Base-by-base conservation (phyloP, 176 grass and related monocot genomes). In the Oryza meyeriana region DNA sequence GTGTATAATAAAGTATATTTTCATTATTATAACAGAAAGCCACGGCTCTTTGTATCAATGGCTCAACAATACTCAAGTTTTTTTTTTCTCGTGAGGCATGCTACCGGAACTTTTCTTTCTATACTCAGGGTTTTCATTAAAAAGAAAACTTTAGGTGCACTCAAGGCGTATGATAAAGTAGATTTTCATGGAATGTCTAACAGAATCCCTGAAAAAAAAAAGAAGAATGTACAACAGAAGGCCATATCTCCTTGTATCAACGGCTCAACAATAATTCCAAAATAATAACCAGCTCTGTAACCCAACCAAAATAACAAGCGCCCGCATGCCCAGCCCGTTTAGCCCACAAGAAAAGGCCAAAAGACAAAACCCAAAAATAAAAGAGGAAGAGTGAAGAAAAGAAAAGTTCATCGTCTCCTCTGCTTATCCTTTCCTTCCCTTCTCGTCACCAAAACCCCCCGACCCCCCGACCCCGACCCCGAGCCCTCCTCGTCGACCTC, bases 351-450 rank as follows among this genome's bases (percentile, higher is more conserved):
- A 16, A 63, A 63, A 57, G 3, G 28, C 25, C 25, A 65, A 66
- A 74, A 9, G 38, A 42, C 12, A 55, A 58, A 50, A 66, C 1
- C 4, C 1, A 26, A 55, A 64, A 38, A 20, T 16, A 38, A 10
- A 2, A 41, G 2, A 55, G 17, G 24, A 55, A 79, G 30, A 80
- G 13, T 17, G 20, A 26, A 25, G 50, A 17, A 31, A 6, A 73
- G 17, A 66, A 35, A 26, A 28, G 47, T 55, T 17, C 64, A 27
- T 10, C 85, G 4, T 27, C 50, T 14, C 25, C 24, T 61, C 81
- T 79, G 75, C 87, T 80, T 88, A 84, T 88, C 76, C 72, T 75
- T 73, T 78, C 66, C 80, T 73, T 78, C 66, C 58, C 42, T 74
- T 79, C 74, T 41, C 44, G 47, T 27, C 30, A 33, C 55, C 69